Evolutionary conservation across 495 filamentous ascomycete species (phyloP), one percentile per base, ranked within the genome.

Genomic region (Geopyxis carbonaria): DNA sequence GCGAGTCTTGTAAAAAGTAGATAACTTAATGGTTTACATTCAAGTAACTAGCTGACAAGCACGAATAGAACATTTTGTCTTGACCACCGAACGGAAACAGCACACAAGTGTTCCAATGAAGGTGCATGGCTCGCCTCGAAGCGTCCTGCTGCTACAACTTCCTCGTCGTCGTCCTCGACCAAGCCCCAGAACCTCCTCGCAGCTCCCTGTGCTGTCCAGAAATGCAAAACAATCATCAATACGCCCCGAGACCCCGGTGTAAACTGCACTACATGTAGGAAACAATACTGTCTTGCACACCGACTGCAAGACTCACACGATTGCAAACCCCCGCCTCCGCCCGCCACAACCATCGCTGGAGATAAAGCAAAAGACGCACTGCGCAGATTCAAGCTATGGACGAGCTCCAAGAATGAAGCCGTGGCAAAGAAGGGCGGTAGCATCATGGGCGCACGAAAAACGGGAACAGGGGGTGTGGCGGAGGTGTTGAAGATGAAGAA

Each of bases 251-350:
- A 75, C 15, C 75, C 83, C 1, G 83, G 72, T 37, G 81, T 93
- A 1, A 78, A 79, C 48, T 97, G 89, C 60, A 48, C 67, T 1
- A 69, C 64, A 27, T 97, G 89, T 57, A 81, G 80, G 50, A 64
- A 78, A 43, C 65, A 78, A 48, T 95, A 95, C 66, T 97, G 89
- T 56, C 73, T 95, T 37, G 78, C 83, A 47, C 89, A 97, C 61
- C 79, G 89, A 4, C 60, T 97, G 27, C 64, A 66, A 30, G 86
- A 94, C 57, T 75, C 83, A 46, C 89, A 97, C 65, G 72, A 86
- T 60, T 97, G 89, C 63, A 66, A 43, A 75, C 72, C 59, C 52
- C 76, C 43, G 58, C 55, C 43, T 0, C 37, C 45, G 0, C 41
- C 45, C 3, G 38, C 42, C n/a, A 25, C 31, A 11, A 46, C 49